Base-by-base conservation (phyloP, 345 rosid species). In the Eutrema japonicum region DNA sequence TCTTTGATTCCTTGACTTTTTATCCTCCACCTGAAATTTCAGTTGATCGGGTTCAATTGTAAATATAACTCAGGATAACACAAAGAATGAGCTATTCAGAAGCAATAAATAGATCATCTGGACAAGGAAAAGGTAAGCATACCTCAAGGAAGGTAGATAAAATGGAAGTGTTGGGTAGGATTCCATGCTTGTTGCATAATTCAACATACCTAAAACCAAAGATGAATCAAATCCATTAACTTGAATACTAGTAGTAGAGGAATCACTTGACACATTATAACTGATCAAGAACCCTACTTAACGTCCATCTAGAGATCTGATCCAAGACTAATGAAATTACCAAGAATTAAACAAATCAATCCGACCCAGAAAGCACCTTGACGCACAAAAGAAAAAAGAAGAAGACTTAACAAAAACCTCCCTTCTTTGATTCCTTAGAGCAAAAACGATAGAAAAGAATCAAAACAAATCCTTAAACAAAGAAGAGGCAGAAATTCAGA, bases 81-180 rank as follows among this genome's bases (percentile, higher is more conserved):
- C 33, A 55, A 70, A 12, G 10, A 65, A 33, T 54, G 41, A 43
- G 22, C 30, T 62, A 61, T 29, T 8, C 37, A 68, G 29, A 59
- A 48, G n/a, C 14, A 41, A 16, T 11, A 27, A 36, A 53, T 7
- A 71, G 49, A 53, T 6, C 27, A 22, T 33, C 41, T 4, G 5
- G 45, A 47, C 16, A 55, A 59, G 36, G 41, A 42, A 76, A n/a
- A 38, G 9, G 56, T 11, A 68, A 75, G 10, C 80, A 60, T 67
- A 93, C 97, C 93, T 91, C 76, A 79, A 78, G 77, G 73, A 93
- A 84, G 66, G 85, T 78, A 30, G 87, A 80, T 58, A 87, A 72
- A 70, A 93, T 75, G 53, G 82, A 74, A 66, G 81, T 50, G 79
- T 77, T 88, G 18, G 98, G 96, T 55, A 46, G 10, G 46, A 83